Evolutionary conservation across 169 alveolate species (phyloP).

Genomic region (Plasmodium gaboni): DNA sequence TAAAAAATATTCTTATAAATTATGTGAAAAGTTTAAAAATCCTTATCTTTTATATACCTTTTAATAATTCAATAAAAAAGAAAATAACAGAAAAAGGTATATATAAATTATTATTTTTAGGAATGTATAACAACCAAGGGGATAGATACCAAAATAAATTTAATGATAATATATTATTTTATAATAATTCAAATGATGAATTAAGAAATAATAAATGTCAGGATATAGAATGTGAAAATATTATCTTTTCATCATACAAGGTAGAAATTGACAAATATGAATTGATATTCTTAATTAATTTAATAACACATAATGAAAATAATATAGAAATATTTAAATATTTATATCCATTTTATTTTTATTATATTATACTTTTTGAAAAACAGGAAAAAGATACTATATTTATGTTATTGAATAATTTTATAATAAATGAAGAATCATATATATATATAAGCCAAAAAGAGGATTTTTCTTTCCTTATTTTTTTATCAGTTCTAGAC

Average conservation of each 20-base stretch:
- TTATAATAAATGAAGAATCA: conserved; percentile 53
- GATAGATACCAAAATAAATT: neutral
- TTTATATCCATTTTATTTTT: conserved; percentile 45
- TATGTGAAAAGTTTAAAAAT: conserved; percentile 52
- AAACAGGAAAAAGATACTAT: conserved; percentile 30
- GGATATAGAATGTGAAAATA: neutral
- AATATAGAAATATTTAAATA: conserved; percentile 25
- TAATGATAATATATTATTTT: neutral
- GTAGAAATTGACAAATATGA: conserved; percentile 58
- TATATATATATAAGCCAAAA: conserved; percentile 8
- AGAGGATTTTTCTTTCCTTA: conserved; percentile 44
- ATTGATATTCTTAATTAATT: conserved; percentile 69
- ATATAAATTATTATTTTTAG: conserved; percentile 33
- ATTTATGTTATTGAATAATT: conserved; percentile 69
- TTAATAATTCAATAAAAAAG: conserved; percentile 33
- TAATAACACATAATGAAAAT: conserved; percentile 69
- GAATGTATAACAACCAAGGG: neutral
- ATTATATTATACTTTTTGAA: conserved; percentile 20
- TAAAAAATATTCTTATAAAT: neutral
- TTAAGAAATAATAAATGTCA: neutral
- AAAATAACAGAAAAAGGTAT: conserved; percentile 57
- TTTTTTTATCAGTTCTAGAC: conserved; percentile 44
- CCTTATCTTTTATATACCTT: conserved; percentile 43
- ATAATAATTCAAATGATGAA: conserved; percentile 1
- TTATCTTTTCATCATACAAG: neutral